A percentile compares a stretch with the other conserved stretches of the same genome.
Evolutionary conservation across 2,329 filamentous ascomycete species (phyloP).

Genomic region (Stemphylium beticola): DNA sequence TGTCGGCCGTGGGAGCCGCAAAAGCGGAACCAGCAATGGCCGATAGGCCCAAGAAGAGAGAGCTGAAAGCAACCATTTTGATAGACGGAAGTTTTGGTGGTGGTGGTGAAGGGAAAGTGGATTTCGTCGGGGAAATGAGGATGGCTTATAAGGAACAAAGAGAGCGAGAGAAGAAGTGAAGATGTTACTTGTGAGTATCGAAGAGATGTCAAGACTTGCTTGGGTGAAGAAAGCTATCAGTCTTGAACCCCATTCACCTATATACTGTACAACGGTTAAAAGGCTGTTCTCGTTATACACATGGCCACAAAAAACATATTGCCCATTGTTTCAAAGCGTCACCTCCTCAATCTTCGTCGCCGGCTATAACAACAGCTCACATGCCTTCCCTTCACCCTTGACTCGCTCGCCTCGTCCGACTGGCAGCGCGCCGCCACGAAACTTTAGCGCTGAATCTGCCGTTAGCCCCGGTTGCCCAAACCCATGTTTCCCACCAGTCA

Average conservation of each 20-base stretch:
- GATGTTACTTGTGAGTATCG: not conserved
- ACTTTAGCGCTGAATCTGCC: no score
- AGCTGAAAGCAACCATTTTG: constrained; percentile 37
- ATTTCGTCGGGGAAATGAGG: not conserved
- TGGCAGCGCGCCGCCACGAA: no score
- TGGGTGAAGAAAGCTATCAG: not conserved
- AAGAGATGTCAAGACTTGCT: not conserved
- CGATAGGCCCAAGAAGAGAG: constrained; percentile 29
- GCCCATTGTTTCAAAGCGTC: constrained; percentile 5
- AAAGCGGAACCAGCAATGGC: constrained; percentile 25
- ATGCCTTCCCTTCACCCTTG: not conserved
- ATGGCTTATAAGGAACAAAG: not conserved
- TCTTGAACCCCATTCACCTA: constrained; percentile 6
- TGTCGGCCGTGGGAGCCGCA: constrained; percentile 33
- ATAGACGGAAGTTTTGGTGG: constrained; percentile 2
- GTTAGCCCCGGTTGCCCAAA: no score
- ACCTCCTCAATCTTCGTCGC: not conserved
- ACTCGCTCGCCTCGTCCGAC: not conserved
- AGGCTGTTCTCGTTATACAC: not conserved
- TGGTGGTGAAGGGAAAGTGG: constrained; percentile 1
- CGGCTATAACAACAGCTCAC: not conserved
- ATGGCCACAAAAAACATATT: constrained; percentile 5
- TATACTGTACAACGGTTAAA: constrained; percentile 11
- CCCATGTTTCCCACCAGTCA: constrained; percentile 1
- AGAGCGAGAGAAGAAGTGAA: constrained; percentile 4